These are phyloP conservation scores for Venturia aucupariae DNA, from an alignment of 2,329 filamentous ascomycete genomes.

Conservation along the genomic window DNA sequence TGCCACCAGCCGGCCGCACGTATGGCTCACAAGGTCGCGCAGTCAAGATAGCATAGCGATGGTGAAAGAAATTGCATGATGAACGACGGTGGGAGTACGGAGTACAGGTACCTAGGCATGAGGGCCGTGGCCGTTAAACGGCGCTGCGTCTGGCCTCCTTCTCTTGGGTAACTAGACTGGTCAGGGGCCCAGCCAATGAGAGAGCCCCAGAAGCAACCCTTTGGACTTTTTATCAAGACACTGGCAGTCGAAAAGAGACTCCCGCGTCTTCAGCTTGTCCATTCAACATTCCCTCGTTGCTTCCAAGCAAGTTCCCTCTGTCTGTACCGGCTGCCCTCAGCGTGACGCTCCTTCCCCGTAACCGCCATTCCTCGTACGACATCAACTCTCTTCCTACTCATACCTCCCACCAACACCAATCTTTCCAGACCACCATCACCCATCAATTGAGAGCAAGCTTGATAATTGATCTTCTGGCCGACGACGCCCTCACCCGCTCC, in stretches of 20 bases:
- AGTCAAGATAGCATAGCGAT: neutral
- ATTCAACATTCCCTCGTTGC: neutral
- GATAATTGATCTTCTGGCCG: neutral
- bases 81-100: too few species aligned
- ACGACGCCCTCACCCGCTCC: neutral
- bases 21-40: neutral
- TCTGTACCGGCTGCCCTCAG: neutral
- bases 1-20: neutral
- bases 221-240: too few species aligned
- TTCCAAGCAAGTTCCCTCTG: neutral
- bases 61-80: neutral
- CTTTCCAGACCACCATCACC: neutral
- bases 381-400: neutral
- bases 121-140: neutral
- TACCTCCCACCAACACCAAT: neutral
- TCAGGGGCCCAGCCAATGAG: neutral
- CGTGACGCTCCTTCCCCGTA: neutral
- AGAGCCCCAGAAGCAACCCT: neutral
- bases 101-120: too few species aligned
- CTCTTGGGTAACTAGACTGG: neutral
- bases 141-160: neutral
- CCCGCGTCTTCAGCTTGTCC: too few species aligned
- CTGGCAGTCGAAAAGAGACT: too few species aligned
- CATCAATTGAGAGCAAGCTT: constrained; percentile 1
- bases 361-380: neutral